Evolutionary conservation across 2,329 filamentous ascomycete species (phyloP).

Genomic region (Fusarium chaquense): DNA sequence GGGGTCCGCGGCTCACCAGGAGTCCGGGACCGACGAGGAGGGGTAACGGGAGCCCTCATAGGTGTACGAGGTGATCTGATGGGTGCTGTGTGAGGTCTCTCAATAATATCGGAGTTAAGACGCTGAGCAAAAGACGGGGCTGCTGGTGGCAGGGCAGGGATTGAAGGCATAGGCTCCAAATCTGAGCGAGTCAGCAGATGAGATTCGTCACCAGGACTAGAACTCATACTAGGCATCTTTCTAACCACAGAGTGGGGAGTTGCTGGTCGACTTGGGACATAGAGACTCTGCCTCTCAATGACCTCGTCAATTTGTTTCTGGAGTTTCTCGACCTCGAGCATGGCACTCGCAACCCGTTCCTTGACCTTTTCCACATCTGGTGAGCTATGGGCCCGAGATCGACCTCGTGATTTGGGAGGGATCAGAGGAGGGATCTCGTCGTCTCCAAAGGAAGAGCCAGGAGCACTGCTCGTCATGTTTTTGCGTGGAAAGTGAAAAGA

Average conservation of each 20-base stretch:
- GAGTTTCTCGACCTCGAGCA: slow-evolving; percentile 69
- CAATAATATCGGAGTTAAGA: slow-evolving; percentile 59
- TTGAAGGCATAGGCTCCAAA: slow-evolving; percentile 65
- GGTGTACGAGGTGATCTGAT: slow-evolving; percentile 52
- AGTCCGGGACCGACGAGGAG: slow-evolving; percentile 47
- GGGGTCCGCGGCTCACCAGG: slow-evolving; percentile 49
- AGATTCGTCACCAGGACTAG: slow-evolving; percentile 21
- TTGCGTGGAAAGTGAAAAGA: slow-evolving; percentile 68
- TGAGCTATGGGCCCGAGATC: slow-evolving; percentile 59
- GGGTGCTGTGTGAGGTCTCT: slow-evolving; percentile 53
- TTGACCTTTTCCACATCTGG: slow-evolving; percentile 64
- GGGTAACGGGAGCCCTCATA: slow-evolving; percentile 50
- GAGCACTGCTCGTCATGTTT: slow-evolving; percentile 48
- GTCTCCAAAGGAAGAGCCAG: slow-evolving; percentile 43
- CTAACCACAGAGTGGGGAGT: slow-evolving; percentile 59
- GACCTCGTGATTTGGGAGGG: slow-evolving; percentile 57
- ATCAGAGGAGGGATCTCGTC: slow-evolving; percentile 52
- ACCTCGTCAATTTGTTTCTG: slow-evolving; percentile 71
- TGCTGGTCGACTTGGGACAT: slow-evolving; percentile 64
- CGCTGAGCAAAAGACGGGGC: slow-evolving; percentile 70
- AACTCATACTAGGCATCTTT: slow-evolving; percentile 50
- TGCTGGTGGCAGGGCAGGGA: slow-evolving; percentile 68
- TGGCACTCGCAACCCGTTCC: slow-evolving; percentile 67
- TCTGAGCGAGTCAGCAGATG: slow-evolving; percentile 51
- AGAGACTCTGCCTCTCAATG: slow-evolving; percentile 71